These are phyloP conservation scores for Hansenula lynferdii DNA, from an alignment of 1,139 yeast genomes.

Conservation along the genomic window DNA sequence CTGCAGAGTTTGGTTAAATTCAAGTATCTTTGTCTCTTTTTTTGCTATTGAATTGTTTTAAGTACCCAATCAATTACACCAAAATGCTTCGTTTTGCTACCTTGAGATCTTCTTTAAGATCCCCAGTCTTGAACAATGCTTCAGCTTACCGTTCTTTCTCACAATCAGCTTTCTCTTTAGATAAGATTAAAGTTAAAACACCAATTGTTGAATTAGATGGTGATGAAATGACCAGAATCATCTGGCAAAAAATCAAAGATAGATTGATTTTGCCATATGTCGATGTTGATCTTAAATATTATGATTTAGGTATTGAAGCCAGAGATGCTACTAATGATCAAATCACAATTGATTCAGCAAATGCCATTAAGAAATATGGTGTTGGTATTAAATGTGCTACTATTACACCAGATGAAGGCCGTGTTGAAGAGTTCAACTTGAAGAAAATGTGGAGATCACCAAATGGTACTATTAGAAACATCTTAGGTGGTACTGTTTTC, in stretches of 20 bases:
- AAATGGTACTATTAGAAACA: constrained; percentile 93
- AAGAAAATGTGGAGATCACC: constrained; percentile 98
- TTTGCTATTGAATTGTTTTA: neutral
- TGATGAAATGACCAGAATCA: constrained; percentile 92
- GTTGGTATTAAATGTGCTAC: constrained; percentile 98
- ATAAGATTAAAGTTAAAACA: constrained; percentile 73
- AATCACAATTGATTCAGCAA: constrained; percentile 86
- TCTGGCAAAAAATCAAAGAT: constrained; percentile 82
- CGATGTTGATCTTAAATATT: constrained; percentile 85
- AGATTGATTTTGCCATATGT: constrained; percentile 80
- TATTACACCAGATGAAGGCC: constrained; percentile 96
- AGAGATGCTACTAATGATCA: constrained; percentile 86
- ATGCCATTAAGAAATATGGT: constrained; percentile 81
- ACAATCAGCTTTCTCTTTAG: constrained; percentile 11
- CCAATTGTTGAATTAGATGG: constrained; percentile 97
- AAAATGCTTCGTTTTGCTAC: constrained; percentile 20
- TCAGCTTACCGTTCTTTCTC: constrained; percentile 13
- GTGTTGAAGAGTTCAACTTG: constrained; percentile 84
- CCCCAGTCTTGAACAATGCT: constrained; percentile 9
- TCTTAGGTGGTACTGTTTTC: constrained; percentile 93
- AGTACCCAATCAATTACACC: neutral
- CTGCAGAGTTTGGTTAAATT: neutral
- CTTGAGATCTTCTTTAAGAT: constrained; percentile 15
- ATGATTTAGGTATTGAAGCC: constrained; percentile 80
- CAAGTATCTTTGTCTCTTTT: neutral